Evolutionary conservation across 306 rosid species (phyloP), one percentile per base, ranked within the genome.

Genomic region (Vigna nakashimae): DNA sequence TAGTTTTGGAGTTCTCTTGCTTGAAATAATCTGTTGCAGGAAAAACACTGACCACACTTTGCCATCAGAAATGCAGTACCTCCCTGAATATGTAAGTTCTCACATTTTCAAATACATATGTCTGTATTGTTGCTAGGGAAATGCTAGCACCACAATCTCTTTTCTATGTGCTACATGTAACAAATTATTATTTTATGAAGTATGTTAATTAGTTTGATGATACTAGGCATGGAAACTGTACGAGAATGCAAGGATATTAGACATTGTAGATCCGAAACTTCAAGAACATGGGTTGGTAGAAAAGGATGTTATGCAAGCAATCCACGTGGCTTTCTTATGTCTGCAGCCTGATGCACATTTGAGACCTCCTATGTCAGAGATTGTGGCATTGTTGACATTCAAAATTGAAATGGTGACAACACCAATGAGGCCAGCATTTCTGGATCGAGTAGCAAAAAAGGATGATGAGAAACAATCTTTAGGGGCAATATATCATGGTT

Each of bases 1-100:
- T 79, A 91, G 97, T 71, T 91, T 91, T 84, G 98, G 97, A 79
- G 98, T 93, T 81, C 93, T 93, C 22, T 82, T 91, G 73, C 96
- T 93, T 52, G 98, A 91, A 83, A 91, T 91, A 30, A 88, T 91
- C 9, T 77, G 92, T 26, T 71, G 87, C 82, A 90, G 96, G 71
- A 93, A 80, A 87, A 91, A 91, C 76, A 91, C 97, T 6, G 88
- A 88, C 75, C 91, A 80, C 42, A 84, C 82, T 75, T 80, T 90
- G 73, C 85, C 90, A 32, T 73, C 89, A 12, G 92, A 82, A 62
- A 91, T 80, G 96, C 96, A 91, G 53, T 90, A 91, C 78, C 97
- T 91, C 26, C 98, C 96, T 22, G 97, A 93, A 82, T 91, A 93
- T 43, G 93, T 90, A 91, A 57, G 64, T 24, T 57, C 36, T 12